These are phyloP conservation scores for Tephrocybe sp. DNA, from an alignment of 768 basidiomycete genomes.

Conservation along the genomic window DNA sequence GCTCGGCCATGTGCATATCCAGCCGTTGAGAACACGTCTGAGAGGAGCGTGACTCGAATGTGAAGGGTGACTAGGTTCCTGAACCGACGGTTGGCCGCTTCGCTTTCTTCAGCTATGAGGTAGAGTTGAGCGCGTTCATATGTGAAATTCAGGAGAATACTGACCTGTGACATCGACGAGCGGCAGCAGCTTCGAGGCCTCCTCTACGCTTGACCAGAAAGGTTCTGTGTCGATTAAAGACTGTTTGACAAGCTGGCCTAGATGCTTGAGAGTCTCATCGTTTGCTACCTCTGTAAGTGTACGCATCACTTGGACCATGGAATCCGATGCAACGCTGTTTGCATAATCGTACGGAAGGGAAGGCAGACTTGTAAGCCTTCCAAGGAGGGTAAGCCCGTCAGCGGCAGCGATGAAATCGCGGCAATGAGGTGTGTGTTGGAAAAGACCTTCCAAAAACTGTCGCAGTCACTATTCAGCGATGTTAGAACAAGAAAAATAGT, in stretches of 20 bases:
- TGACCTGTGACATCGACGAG: slow-evolving; percentile 56
- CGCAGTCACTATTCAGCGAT: too few relatives aligned
- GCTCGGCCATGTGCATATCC: slow-evolving; percentile 81
- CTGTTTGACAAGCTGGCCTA: slow-evolving; percentile 67
- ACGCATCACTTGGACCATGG: slow-evolving; percentile 85
- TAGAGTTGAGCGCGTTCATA: slow-evolving; percentile 12
- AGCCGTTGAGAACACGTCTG: slow-evolving; percentile 84
- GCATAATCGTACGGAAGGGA: slow-evolving; percentile 90
- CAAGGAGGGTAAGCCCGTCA: slow-evolving; percentile 72
- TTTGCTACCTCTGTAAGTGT: slow-evolving; percentile 89
- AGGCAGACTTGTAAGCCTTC: slow-evolving; percentile 77
- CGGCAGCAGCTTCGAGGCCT: slow-evolving; percentile 62
- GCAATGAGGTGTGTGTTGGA: slow-evolving; percentile 89
- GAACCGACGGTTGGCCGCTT: slow-evolving; percentile 62
- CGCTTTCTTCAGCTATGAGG: slow-evolving; percentile 42
- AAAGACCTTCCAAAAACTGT: slow-evolving; percentile 91
- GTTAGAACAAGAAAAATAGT: not conserved
- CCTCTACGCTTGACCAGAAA: slow-evolving; percentile 62
- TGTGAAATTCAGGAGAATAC: slow-evolving; percentile 18
- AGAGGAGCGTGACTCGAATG: slow-evolving; percentile 78
- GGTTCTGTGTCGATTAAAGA: slow-evolving; percentile 68
- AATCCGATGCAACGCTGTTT: slow-evolving; percentile 81
- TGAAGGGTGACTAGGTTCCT: slow-evolving; percentile 73
- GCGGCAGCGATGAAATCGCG: slow-evolving; percentile 81
- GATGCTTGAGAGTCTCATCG: slow-evolving; percentile 67